A percentile compares a stretch with the other conserved stretches of the same genome.
Evolutionary conservation across 164 flowering plant species (phyloP).

Genomic region (Vitis cinerea): DNA sequence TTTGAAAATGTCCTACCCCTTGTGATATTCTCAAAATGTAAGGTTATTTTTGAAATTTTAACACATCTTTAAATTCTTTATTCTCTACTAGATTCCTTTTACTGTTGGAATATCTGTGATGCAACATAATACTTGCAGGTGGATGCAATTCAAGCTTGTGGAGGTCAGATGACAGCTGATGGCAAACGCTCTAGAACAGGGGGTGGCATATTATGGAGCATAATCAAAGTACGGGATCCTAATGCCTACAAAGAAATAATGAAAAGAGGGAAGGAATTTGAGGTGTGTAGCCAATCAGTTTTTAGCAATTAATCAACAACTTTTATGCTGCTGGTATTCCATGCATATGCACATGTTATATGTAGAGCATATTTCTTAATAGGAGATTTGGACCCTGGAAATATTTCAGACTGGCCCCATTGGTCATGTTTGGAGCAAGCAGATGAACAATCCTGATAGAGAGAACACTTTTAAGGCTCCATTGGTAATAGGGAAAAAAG

Average conservation of each 20-base stretch:
- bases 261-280: conserved; percentile 77
- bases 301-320: background rate
- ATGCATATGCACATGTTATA: background rate
- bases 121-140: conserved; percentile 49
- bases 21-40: background rate
- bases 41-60: background rate
- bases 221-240: conserved; percentile 81
- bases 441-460: background rate
- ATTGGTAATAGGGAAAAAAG: background rate
- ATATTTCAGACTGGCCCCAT: no score
- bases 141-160: conserved; percentile 84
- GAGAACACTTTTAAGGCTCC: background rate
- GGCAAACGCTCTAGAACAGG: conserved; percentile 66
- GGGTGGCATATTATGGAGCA: conserved; percentile 89
- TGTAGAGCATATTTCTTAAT: no score
- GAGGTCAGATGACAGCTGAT: conserved; percentile 94
- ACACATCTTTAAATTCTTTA: background rate
- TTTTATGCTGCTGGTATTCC: background rate
- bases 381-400: no score
- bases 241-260: conserved; percentile 85
- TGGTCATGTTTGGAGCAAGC: background rate
- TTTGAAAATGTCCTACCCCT: background rate
- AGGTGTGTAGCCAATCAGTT: conserved; percentile 43
- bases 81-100: background rate
- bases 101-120: background rate